Evolutionary conservation across 768 basidiomycete genomes (phyloP).

Genomic region (Rhodosporidiobolus sp.): DNA sequence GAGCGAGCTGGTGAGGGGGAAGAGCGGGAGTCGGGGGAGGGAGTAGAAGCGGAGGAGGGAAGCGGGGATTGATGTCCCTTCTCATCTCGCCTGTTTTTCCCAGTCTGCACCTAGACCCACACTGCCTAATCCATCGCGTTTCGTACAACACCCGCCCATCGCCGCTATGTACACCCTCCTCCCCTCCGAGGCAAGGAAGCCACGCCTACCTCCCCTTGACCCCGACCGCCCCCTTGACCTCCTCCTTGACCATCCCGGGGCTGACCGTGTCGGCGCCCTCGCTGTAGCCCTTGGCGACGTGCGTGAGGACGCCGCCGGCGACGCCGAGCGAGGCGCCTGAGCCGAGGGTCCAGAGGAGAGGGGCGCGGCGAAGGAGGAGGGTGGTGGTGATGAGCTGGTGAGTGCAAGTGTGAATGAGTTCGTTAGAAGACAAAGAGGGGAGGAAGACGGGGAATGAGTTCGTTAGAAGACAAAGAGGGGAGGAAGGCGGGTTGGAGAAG

Average conservation of each 20-base stretch:
- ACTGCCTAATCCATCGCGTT: background rate
- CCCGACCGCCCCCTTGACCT: slow-evolving; percentile 11
- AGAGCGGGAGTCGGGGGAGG: background rate
- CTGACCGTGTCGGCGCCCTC: slow-evolving; percentile 2
- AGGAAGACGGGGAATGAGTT: too few relatives aligned
- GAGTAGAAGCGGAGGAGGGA: background rate
- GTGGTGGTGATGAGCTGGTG: slow-evolving; percentile 8
- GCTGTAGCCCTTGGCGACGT: slow-evolving; percentile 3
- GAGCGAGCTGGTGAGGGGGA: background rate
- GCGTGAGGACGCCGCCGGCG: slow-evolving; percentile 13
- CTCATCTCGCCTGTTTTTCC: too few relatives aligned
- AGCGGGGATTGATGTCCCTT: too few relatives aligned
- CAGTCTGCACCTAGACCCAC: too few relatives aligned
- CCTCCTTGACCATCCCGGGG: slow-evolving; percentile 8
- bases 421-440: background rate
- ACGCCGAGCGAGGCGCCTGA: slow-evolving; percentile 9
- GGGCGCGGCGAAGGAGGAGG: slow-evolving; percentile 11
- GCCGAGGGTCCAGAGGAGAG: slow-evolving; percentile 9
- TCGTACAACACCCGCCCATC: background rate
- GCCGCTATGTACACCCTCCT: background rate
- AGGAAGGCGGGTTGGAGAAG: background rate
- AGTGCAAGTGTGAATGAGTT: background rate
- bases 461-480: background rate
- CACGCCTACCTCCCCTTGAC: slow-evolving; percentile 2
- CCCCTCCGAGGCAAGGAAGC: background rate